These are phyloP conservation scores for Evernia prunastri DNA, from an alignment of 495 filamentous ascomycete genomes.

Conservation along the genomic window DNA sequence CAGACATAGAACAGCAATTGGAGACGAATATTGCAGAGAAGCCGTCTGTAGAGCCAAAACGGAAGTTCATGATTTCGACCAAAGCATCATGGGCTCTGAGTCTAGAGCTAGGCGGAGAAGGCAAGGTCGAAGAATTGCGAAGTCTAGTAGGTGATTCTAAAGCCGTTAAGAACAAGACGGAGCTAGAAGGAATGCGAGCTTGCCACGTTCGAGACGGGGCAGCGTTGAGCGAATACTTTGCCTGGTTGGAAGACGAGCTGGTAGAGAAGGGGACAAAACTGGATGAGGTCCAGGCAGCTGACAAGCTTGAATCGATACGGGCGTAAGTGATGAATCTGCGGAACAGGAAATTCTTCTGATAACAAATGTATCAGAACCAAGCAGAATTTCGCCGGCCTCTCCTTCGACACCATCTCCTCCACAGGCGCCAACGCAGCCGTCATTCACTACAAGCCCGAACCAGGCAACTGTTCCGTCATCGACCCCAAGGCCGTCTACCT, in stretches of 20 bases:
- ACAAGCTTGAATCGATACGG: constrained; percentile 80
- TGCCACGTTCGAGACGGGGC: constrained; percentile 95
- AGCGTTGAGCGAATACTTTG: constrained; percentile 86
- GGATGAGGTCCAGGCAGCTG: constrained; percentile 85
- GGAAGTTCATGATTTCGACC: constrained; percentile 83
- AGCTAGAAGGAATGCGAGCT: constrained; percentile 85
- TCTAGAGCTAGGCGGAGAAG: constrained; percentile 79
- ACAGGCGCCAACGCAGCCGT: constrained; percentile 92
- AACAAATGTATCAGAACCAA: constrained; percentile 50
- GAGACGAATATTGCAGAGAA: constrained; percentile 29
- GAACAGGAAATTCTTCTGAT: not conserved
- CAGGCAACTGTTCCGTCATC: constrained; percentile 71
- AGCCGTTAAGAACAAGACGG: constrained; percentile 91
- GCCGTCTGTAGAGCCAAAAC: constrained; percentile 29
- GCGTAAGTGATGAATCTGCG: constrained; percentile 32
- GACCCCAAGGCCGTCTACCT: constrained; percentile 87
- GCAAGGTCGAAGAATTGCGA: constrained; percentile 75
- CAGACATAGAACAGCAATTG: constrained; percentile 34
- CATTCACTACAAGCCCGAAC: constrained; percentile 94
- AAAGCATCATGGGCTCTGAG: constrained; percentile 92
- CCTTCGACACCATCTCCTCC: constrained; percentile 93
- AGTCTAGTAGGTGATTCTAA: constrained; percentile 92
- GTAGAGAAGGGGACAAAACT: constrained; percentile 62
- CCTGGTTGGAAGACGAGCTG: constrained; percentile 91
- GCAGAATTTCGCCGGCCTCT: constrained; percentile 74